Evolutionary conservation across 2,329 filamentous ascomycete genomes (phyloP).

Genomic region (Didymella glomerata): DNA sequence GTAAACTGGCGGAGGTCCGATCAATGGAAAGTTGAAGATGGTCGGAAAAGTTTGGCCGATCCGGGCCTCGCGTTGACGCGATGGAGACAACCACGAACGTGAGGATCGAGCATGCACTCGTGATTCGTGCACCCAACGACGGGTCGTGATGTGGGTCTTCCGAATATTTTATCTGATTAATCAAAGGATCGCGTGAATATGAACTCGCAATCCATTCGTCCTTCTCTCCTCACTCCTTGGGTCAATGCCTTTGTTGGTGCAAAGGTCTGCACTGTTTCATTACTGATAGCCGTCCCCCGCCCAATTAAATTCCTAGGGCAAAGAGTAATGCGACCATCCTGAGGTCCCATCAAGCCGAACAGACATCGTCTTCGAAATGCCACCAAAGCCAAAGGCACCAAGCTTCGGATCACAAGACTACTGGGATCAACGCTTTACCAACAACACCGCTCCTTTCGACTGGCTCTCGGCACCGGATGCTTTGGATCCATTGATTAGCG

Average conservation of each 20-base stretch:
- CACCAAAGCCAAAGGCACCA: conserved; percentile 30
- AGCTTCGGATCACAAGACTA: conserved; percentile 48
- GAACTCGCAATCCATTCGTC: neutral
- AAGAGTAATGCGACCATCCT: too few relatives aligned
- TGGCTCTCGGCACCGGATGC: conserved; percentile 48
- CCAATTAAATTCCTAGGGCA: too few relatives aligned
- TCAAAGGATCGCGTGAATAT: neutral
- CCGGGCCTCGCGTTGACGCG: neutral
- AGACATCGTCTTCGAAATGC: too few relatives aligned
- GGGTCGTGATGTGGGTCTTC: neutral
- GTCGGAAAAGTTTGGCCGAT: conserved; percentile 5
- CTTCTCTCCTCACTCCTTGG: neutral
- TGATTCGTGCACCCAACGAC: conserved; percentile 8
- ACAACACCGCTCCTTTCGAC: conserved; percentile 48
- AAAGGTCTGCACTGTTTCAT: neutral
- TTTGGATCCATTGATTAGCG: conserved; percentile 41
- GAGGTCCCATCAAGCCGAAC: too few relatives aligned
- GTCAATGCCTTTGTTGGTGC: neutral
- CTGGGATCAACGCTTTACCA: conserved; percentile 50
- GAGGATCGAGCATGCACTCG: neutral
- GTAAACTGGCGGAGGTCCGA: conserved; percentile 30
- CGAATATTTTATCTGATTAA: neutral
- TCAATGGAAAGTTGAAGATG: conserved; percentile 24
- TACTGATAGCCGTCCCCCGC: too few relatives aligned
- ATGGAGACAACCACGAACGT: neutral